Evolutionary conservation across 495 filamentous ascomycete species (phyloP).

Genomic region (Hypoxylon trugodes): DNA sequence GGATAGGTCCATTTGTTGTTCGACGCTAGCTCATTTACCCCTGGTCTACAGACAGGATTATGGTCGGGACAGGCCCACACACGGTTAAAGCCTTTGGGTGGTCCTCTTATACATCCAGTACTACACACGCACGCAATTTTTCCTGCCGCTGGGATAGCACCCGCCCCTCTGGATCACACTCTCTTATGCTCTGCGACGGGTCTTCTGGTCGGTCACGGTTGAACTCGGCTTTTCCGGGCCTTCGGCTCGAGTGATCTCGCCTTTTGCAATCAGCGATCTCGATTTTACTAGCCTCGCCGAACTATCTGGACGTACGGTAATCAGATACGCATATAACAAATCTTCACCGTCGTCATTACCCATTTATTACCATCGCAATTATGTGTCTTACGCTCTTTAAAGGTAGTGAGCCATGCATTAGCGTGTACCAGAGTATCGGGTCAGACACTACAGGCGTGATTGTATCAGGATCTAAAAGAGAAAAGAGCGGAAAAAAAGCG

Average conservation of each 20-base stretch:
- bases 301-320: conserved; percentile 38
- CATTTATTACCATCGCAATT: conserved; percentile 20
- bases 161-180: conserved; percentile 41
- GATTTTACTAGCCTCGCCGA: conserved; percentile 12
- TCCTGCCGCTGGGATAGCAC: conserved; percentile 41
- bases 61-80: conserved; percentile 40
- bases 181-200: conserved; percentile 23
- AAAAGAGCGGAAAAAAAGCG: conserved; percentile 34
- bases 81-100: conserved; percentile 37
- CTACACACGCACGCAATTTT: conserved; percentile 46
- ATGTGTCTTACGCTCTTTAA: conserved; percentile 45
- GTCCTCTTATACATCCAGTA: conserved; percentile 30
- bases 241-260: conserved; percentile 21
- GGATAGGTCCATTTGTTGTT: conserved; percentile 37
- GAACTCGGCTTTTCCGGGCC: conserved; percentile 33
- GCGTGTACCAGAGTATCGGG: conserved; percentile 51
- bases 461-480: conserved; percentile 39
- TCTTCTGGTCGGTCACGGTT: conserved; percentile 30
- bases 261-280: conserved; percentile 22
- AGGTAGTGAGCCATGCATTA: conserved; percentile 50
- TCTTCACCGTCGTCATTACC: conserved; percentile 25
- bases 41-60: conserved; percentile 36
- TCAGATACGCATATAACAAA: conserved; percentile 9
- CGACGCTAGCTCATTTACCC: conserved; percentile 37
- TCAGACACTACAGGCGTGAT: conserved; percentile 44